Conservation (phyloP, 305 asterid species). For the Fraxinus dipetala region DNA sequence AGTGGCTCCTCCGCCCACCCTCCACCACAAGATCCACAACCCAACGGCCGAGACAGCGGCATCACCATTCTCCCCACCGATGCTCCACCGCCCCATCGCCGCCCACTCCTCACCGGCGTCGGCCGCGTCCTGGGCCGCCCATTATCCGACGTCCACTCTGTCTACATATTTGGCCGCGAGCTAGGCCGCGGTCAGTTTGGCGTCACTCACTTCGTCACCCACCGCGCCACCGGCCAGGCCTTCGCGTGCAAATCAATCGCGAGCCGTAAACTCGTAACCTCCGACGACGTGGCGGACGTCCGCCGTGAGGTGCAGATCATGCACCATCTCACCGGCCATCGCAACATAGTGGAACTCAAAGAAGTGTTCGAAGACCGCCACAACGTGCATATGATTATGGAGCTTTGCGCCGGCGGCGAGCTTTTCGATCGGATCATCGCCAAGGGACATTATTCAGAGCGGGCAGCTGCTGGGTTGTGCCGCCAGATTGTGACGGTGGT, state of each 20-base stretch:
- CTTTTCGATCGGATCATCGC: slow-evolving; percentile 72
- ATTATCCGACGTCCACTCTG: slow-evolving; percentile 55
- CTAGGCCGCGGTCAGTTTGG: slow-evolving; percentile 92
- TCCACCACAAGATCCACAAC: background rate
- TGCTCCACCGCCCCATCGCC: slow-evolving; percentile 57
- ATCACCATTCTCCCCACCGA: slow-evolving; percentile 51
- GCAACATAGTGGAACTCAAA: slow-evolving; percentile 71
- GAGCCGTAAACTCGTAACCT: slow-evolving; percentile 52
- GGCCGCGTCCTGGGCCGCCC: slow-evolving; percentile 82
- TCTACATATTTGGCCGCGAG: slow-evolving; percentile 65
- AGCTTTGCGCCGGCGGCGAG: slow-evolving; percentile 80
- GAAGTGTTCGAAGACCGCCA: slow-evolving; percentile 72
- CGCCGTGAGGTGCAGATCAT: slow-evolving; percentile 91
- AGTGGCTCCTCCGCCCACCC: slow-evolving; percentile 34
- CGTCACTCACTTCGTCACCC: slow-evolving; percentile 67
- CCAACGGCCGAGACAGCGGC: slow-evolving; percentile 25
- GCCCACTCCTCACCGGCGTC: slow-evolving; percentile 48
- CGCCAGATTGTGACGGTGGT: slow-evolving; percentile 82
- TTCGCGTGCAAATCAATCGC: slow-evolving; percentile 91
- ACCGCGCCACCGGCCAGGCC: slow-evolving; percentile 49
- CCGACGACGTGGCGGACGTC: slow-evolving; percentile 76
- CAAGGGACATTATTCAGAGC: slow-evolving; percentile 77
- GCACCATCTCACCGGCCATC: slow-evolving; percentile 84
- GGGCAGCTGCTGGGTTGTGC: slow-evolving; percentile 79
- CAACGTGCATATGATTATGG: slow-evolving; percentile 66